A percentile compares a stretch with the other conserved stretches of the same genome.
Evolutionary conservation across 2,329 filamentous ascomycete species (phyloP).

Genomic region (Penicillium sp.): DNA sequence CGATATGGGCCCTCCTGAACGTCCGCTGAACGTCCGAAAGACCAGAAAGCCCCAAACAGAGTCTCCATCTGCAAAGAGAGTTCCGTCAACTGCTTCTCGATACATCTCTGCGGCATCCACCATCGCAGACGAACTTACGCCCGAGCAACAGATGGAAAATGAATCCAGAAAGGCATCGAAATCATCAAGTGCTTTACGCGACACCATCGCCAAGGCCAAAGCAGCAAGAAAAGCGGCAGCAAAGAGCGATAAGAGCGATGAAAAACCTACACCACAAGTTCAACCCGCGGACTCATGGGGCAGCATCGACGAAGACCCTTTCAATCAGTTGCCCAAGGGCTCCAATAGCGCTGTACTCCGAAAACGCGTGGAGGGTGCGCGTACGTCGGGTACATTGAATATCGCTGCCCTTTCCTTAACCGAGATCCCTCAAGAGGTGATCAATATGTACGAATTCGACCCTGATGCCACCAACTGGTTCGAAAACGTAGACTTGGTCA

Average conservation of each 20-base stretch:
- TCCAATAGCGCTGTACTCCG: conserved; percentile 69
- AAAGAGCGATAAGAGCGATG: conserved; percentile 29
- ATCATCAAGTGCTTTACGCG: conserved; percentile 79
- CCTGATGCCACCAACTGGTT: conserved; percentile 77
- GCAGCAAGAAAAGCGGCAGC: conserved; percentile 69
- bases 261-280: conserved; percentile 16
- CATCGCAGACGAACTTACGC: conserved; percentile 33
- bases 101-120: conserved; percentile 35
- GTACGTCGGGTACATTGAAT: conserved; percentile 80
- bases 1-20: conserved; percentile 33
- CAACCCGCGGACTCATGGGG: conserved; percentile 51
- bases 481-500: conserved; percentile 84
- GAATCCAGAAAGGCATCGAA: conserved; percentile 58
- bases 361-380: conserved; percentile 72
- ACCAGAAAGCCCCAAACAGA: conserved; percentile 40
- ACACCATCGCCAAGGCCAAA: conserved; percentile 92
- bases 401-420: conserved; percentile 83
- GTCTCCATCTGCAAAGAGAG: conserved; percentile 33
- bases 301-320: conserved; percentile 50
- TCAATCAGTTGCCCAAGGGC: conserved; percentile 65
- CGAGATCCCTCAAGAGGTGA: conserved; percentile 77
- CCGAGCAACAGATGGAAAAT: conserved; percentile 32
- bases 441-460: conserved; percentile 88
- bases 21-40: conserved; percentile 45
- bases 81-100: conserved; percentile 37